These are phyloP conservation scores for Mucor racemosus DNA, from an alignment of 371 early-diverging fungal species.

Conservation along the genomic window DNA sequence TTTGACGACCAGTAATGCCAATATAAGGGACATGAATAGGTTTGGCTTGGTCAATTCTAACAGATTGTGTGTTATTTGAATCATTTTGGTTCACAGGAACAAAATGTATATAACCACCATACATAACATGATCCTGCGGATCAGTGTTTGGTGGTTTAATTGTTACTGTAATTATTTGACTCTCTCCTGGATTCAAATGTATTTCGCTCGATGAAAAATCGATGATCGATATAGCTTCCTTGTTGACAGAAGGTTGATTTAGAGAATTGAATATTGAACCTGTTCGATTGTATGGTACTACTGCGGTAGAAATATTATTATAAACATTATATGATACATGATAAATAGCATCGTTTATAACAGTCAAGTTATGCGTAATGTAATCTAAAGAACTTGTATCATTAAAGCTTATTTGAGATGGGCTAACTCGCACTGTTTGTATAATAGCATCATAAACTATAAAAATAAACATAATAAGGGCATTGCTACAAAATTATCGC, in stretches of 20 bases:
- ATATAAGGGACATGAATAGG: constrained; percentile 51
- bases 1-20: constrained; percentile 51
- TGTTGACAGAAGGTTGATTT: constrained; percentile 9
- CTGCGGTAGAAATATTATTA: constrained; percentile 38
- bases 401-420: constrained; percentile 67
- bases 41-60: too few relatives aligned
- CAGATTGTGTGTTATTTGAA: constrained; percentile 1
- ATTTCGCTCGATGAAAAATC: constrained; percentile 65
- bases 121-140: constrained; percentile 28
- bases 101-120: constrained; percentile 38
- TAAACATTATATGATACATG: constrained; percentile 50
- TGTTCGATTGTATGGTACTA: constrained; percentile 34
- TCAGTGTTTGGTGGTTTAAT: constrained; percentile 43
- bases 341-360: constrained; percentile 58
- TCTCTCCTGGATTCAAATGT: constrained; percentile 62
- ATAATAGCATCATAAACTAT: constrained; percentile 57
- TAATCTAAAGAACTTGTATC: constrained; percentile 49
- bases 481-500: background rate
- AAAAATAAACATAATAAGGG: background rate
- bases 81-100: background rate
- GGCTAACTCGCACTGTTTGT: constrained; percentile 53
- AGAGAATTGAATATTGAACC: constrained; percentile 15
- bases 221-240: constrained; percentile 55
- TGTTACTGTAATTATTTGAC: constrained; percentile 37
- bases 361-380: constrained; percentile 38